Percentiles rank a stretch among this genome's conserved stretches.
These are phyloP conservation scores for Macroventuria anomochaeta DNA, from an alignment of 2,329 filamentous ascomycete species.

Conservation along the genomic window DNA sequence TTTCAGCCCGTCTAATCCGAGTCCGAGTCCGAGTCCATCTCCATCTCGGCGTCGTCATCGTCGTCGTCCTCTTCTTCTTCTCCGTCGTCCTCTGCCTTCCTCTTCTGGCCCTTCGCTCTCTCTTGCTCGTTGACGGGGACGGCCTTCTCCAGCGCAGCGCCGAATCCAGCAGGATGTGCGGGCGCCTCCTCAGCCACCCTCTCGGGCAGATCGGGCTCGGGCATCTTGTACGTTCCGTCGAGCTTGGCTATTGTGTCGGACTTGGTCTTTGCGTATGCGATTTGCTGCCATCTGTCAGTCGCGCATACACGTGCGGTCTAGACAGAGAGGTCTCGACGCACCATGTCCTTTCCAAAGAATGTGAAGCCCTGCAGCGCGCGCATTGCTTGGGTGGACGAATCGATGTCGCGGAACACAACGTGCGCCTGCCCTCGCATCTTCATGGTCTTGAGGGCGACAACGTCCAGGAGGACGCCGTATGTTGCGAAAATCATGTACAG, in stretches of 20 bases:
- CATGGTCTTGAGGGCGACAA: slow-evolving; percentile 85
- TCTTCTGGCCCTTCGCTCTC: slow-evolving; percentile 67
- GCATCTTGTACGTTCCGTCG: slow-evolving; percentile 84
- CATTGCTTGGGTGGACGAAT: slow-evolving; percentile 94
- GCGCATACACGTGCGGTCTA: background rate
- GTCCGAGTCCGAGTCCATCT: slow-evolving; percentile 73
- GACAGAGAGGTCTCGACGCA: slow-evolving; percentile 53
- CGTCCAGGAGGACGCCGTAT: slow-evolving; percentile 89
- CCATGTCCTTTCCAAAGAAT: slow-evolving; percentile 85
- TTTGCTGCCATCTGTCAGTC: slow-evolving; percentile 66
- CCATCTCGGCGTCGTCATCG: slow-evolving; percentile 54
- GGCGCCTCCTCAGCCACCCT: slow-evolving; percentile 28
- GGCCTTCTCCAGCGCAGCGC: slow-evolving; percentile 37
- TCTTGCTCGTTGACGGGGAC: slow-evolving; percentile 45
- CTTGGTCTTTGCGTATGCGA: slow-evolving; percentile 88
- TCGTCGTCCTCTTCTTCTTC: slow-evolving; percentile 64
- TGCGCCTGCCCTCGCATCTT: slow-evolving; percentile 98
- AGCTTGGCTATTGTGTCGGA: slow-evolving; percentile 89
- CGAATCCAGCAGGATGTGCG: slow-evolving; percentile 54
- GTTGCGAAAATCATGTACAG: slow-evolving; percentile 95
- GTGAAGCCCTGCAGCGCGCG: slow-evolving; percentile 82
- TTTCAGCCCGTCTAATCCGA: slow-evolving; percentile 45
- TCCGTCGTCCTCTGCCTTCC: slow-evolving; percentile 71
- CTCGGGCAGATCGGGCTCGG: slow-evolving; percentile 50
- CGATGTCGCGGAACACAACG: slow-evolving; percentile 85